Base-by-base conservation (phyloP, 1,284 basidiomycete genomes). In the Neolentinus lepideus region DNA sequence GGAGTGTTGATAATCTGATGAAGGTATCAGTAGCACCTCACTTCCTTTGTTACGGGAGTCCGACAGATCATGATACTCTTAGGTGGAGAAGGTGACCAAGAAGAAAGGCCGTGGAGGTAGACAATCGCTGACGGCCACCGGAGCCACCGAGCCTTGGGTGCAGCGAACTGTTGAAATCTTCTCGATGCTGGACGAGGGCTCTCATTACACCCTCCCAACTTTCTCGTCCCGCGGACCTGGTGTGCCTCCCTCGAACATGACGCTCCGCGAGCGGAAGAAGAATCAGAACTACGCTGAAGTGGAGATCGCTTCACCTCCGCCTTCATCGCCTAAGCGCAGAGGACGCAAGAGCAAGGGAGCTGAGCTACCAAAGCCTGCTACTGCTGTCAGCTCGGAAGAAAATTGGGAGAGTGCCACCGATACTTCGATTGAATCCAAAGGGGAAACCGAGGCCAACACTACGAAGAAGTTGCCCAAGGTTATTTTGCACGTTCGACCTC, bases 21-120 rank as follows among this genome's bases (percentile, higher is more conserved):
- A 77, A 83, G 71, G 90, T 91, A 56, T 56, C 29, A 31, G 12
- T 31, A 31, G 65, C 56, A n/a, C n/a, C 25, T 43, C 16, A n/a
- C 27, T 54, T 26, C 45, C 26, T 31, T 31, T 46, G 50, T 19
- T 55, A 27, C 51, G 22, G 46, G 38, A 14, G 33, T 16, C 11
- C 12, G 16, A 50, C 21, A 57, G 50, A 54, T 36, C 1, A n/a
- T 27, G 12, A 33, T n/a, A 27, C 21, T 46, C 51, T 14, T 58
- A 92, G 87, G 74, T 93, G 22, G 89, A 94, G 65, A 83, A 84
- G 55, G 78, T 79, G 0, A 80, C 78, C 12, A 90, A 88, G 67
- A 84, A 83, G 66, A 71, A 81, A 48, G 72, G 80, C 54, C n/a
- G 22, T 6, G 71, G 75, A 29, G 72, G 81, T 57, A 67, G 76